Evolutionary conservation across 306 rosid species (phyloP).

Genomic region (Ceratonia siliqua): DNA sequence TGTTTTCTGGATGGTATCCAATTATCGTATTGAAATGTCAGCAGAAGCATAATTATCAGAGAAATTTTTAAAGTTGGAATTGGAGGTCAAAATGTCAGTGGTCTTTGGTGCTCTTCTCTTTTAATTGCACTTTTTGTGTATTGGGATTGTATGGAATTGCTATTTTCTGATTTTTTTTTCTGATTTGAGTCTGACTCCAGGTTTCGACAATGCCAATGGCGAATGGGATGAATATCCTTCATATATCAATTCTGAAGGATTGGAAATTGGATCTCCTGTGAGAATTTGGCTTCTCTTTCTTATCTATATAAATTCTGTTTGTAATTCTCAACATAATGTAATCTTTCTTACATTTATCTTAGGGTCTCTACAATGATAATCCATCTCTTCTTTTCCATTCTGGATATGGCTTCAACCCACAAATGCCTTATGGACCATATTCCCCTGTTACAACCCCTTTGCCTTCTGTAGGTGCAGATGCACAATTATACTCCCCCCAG

Average conservation of each 20-base stretch:
- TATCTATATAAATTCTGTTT: constrained; percentile 10
- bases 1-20: not conserved
- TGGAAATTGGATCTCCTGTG: constrained; percentile 84
- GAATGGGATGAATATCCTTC: constrained; percentile 89
- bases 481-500: constrained; percentile 71
- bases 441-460: constrained; percentile 81
- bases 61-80: not conserved
- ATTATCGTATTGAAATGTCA: not conserved
- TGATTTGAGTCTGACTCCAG: constrained; percentile 43
- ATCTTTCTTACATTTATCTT: constrained; percentile 1
- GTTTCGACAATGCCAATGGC: constrained; percentile 64
- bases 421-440: constrained; percentile 84
- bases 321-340: constrained; percentile 16
- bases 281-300: constrained; percentile 35
- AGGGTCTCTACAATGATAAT: constrained; percentile 84
- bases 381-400: constrained; percentile 79
- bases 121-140: not conserved
- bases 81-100: not conserved
- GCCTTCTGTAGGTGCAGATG: constrained; percentile 78
- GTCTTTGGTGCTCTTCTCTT: not conserved
- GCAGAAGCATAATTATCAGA: not conserved
- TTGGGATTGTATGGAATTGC: not conserved
- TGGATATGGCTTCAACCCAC: constrained; percentile 81
- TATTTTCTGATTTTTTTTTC: constrained; percentile 23
- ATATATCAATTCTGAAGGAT: constrained; percentile 69